Conservation (phyloP, 495 filamentous ascomycete species). For the Podospora australis region DNA sequence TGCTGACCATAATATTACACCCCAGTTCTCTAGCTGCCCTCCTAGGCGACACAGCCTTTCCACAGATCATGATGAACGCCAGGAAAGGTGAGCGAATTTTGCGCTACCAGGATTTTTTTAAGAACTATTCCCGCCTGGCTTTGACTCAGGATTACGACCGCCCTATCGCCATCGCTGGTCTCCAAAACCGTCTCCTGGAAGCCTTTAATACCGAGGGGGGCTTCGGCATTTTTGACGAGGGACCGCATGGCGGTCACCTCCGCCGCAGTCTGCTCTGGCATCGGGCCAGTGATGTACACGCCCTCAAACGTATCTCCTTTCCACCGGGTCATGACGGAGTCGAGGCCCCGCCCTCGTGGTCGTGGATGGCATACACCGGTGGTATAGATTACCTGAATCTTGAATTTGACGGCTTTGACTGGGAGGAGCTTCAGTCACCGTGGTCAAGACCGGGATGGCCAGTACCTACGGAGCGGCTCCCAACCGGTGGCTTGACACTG, state of each 20-base stretch:
- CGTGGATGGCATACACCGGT: constrained; percentile 10
- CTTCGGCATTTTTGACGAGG: constrained; percentile 21
- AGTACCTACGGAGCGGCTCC: too few relatives aligned
- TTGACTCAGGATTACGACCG: constrained; percentile 22
- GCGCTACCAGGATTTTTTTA: constrained; percentile 25
- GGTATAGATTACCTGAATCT: neutral
- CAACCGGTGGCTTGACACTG: too few relatives aligned
- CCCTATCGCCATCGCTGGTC: constrained; percentile 25
- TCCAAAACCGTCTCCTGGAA: constrained; percentile 23
- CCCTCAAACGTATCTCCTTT: neutral
- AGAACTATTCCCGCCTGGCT: constrained; percentile 26
- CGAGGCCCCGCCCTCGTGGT: neutral
- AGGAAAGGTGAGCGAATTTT: constrained; percentile 17
- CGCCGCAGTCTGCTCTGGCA: constrained; percentile 22
- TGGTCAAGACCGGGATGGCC: too few relatives aligned
- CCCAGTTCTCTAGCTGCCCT: constrained; percentile 25
- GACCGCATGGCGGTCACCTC: constrained; percentile 4
- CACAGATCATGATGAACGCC: constrained; percentile 8
- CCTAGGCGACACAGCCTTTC: constrained; percentile 33
- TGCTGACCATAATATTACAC: neutral
- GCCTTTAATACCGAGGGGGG: constrained; percentile 16
- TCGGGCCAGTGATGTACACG: neutral
- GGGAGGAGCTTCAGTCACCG: too few relatives aligned
- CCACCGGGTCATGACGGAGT: too few relatives aligned
- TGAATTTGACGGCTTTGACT: neutral